Evolutionary conservation across 805 yeast genomes (phyloP).

Genomic region (Starmerella tilneyi): DNA sequence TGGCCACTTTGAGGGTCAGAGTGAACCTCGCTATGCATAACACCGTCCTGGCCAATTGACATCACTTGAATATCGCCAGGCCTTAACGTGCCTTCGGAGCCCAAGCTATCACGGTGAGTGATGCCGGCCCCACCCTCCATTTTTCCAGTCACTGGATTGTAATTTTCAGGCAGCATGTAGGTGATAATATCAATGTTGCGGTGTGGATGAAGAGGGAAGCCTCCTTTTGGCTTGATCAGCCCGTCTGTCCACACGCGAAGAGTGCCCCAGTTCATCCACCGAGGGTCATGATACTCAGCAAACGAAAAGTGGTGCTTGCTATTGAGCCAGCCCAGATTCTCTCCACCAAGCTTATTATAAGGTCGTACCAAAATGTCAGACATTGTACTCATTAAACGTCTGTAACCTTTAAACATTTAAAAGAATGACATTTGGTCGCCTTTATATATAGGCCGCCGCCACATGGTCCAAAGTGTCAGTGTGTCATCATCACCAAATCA

Average conservation of each 20-base stretch:
- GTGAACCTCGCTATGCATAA: slow-evolving; percentile 17
- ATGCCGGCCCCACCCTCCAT: slow-evolving; percentile 18
- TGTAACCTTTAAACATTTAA: too few species aligned
- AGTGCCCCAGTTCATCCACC: slow-evolving; percentile 20
- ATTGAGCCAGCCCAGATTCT: not conserved
- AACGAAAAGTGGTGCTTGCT: slow-evolving; percentile 13
- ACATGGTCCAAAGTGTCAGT: too few species aligned
- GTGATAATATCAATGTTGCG: slow-evolving; percentile 19
- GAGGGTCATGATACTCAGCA: slow-evolving; percentile 15
- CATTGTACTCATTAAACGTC: too few species aligned
- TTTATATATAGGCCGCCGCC: too few species aligned
- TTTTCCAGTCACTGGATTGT: slow-evolving; percentile 11
- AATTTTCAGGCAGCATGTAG: slow-evolving; percentile 5
- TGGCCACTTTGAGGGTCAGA: not conserved
- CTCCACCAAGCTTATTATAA: not conserved
- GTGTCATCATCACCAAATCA: too few species aligned
- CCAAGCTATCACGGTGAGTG: slow-evolving; percentile 16
- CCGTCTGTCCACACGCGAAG: slow-evolving; percentile 19
- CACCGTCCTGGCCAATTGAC: slow-evolving; percentile 18
- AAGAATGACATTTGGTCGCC: too few species aligned
- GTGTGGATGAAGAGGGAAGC: slow-evolving; percentile 21
- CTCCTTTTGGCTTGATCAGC: slow-evolving; percentile 10
- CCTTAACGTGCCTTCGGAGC: slow-evolving; percentile 12
- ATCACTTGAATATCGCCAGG: slow-evolving; percentile 22
- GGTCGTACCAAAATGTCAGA: too few species aligned